Conservation (phyloP, 2,329 filamentous ascomycete genomes). For the Conoideocrella luteorostrata region DNA sequence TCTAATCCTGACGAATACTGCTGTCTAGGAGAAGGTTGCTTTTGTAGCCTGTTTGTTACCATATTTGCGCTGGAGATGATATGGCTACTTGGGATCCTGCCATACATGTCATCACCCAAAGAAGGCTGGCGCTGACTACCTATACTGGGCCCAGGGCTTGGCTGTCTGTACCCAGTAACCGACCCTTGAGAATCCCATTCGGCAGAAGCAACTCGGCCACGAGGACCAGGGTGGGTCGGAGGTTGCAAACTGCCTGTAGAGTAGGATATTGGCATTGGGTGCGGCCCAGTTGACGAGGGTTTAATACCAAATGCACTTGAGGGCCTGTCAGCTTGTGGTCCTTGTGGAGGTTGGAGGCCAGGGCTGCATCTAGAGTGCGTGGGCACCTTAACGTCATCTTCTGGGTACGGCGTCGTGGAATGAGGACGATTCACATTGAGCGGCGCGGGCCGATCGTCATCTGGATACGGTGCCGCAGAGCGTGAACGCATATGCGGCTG, state of each 20-base stretch:
- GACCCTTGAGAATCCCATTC: conserved; percentile 38
- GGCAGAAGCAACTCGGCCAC: conserved; percentile 36
- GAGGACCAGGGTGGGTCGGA: conserved; percentile 23
- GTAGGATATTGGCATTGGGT: conserved; percentile 35
- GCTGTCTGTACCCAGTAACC: conserved; percentile 32
- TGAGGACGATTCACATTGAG: conserved; percentile 36
- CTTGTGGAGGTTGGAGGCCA: conserved; percentile 42
- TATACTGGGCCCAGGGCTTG: conserved; percentile 28
- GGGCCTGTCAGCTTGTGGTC: conserved; percentile 42
- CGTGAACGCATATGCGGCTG: conserved; percentile 35
- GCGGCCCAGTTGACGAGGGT: conserved; percentile 30
- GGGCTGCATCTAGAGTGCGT: conserved; percentile 36
- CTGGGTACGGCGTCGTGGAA: conserved; percentile 46
- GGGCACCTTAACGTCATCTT: conserved; percentile 37
- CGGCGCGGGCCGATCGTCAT: conserved; percentile 56
- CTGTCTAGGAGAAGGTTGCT: conserved; percentile 17
- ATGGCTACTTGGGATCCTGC: conserved; percentile 21
- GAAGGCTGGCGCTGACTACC: conserved; percentile 12
- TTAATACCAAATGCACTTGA: conserved; percentile 49
- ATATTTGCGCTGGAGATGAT: conserved; percentile 22
- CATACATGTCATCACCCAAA: conserved; percentile 16
- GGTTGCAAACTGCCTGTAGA: conserved; percentile 42
- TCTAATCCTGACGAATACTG: conserved; percentile 1
- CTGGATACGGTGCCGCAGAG: conserved; percentile 62
- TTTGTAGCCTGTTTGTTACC: conserved; percentile 24